phyloP scores from a whole-genome alignment of 1,139 yeast species.

The Kodamaea ohmeri region DNA sequence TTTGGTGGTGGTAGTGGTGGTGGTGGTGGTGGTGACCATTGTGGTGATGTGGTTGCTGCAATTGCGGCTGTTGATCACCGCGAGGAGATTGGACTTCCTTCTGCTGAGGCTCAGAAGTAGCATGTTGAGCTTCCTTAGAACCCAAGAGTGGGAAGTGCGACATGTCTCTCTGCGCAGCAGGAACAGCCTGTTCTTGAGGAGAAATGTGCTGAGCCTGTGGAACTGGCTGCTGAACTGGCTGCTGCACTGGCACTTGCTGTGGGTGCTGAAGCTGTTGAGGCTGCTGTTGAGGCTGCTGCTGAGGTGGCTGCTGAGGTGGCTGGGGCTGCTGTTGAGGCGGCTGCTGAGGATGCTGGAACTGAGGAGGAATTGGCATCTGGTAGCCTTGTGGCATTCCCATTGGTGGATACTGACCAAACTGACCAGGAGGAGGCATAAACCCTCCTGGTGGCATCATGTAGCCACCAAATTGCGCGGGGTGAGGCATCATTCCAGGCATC shows the following conservation, averaged over 20 bases:
- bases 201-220: conserved; percentile 6
- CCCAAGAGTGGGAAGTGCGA: conserved; percentile 54
- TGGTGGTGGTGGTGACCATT: conserved; percentile 14
- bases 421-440: conserved; percentile 39
- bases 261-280: conserved; percentile 17
- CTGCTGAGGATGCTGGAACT: conserved; percentile 18
- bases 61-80: conserved; percentile 10
- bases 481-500: conserved; percentile 41
- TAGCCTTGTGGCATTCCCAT: conserved; percentile 26
- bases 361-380: conserved; percentile 15
- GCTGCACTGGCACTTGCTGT: conserved; percentile 18
- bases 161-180: conserved; percentile 31
- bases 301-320: conserved; percentile 18
- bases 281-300: conserved; percentile 15
- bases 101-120: conserved; percentile 12
- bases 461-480: conserved; percentile 37
- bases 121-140: conserved; percentile 30
- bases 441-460: conserved; percentile 43
- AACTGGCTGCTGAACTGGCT: conserved; percentile 16
- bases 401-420: conserved; percentile 33
- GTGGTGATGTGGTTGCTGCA: conserved; percentile 11
- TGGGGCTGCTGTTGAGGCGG: conserved; percentile 17
- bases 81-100: conserved; percentile 10
- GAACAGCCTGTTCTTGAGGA: conserved; percentile 19
- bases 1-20: conserved; percentile 25